Percentiles rank a stretch among this genome's conserved stretches.
phyloP scores from a whole-genome alignment of 345 rosid species.

The Murraya koenigii region DNA sequence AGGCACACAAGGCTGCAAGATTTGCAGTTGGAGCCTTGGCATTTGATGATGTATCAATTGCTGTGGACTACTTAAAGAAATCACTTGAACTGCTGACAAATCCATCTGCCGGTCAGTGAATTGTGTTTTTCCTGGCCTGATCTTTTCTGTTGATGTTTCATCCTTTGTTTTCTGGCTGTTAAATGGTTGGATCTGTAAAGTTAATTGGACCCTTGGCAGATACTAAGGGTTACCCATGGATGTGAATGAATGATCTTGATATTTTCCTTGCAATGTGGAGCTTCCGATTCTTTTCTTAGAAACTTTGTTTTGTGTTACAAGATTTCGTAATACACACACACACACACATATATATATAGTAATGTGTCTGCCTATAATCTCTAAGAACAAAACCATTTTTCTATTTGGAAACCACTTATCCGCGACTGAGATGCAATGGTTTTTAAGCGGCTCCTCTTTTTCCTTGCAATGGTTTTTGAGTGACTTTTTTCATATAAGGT shows the following conservation, averaged over 20 bases:
- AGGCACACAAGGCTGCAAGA: slow-evolving; percentile 97
- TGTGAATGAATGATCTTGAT: slow-evolving; percentile 15
- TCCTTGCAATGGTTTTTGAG: too few species aligned
- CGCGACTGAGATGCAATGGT: not conserved
- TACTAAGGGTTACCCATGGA: not conserved
- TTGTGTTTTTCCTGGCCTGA: not conserved
- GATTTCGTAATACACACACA: not conserved
- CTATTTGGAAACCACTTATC: not conserved
- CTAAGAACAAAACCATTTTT: not conserved
- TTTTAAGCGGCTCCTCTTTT: not conserved
- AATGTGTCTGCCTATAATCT: not conserved
- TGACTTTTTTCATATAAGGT: too few species aligned
- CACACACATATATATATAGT: not conserved
- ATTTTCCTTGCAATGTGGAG: not conserved
- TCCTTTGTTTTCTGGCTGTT: not conserved
- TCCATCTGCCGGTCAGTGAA: slow-evolving; percentile 50
- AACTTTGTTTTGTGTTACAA: not conserved
- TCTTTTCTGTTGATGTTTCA: not conserved
- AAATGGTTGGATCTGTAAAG: slow-evolving; percentile 28
- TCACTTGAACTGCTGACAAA: slow-evolving; percentile 86
- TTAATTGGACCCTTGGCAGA: slow-evolving; percentile 18
- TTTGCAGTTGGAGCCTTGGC: slow-evolving; percentile 98
- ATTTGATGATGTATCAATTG: slow-evolving; percentile 85
- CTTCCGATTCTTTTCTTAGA: not conserved
- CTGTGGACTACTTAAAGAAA: slow-evolving; percentile 73